These are phyloP conservation scores for Penicillium hesseltinei DNA, from an alignment of 2,329 filamentous ascomycete species.

Conservation along the genomic window DNA sequence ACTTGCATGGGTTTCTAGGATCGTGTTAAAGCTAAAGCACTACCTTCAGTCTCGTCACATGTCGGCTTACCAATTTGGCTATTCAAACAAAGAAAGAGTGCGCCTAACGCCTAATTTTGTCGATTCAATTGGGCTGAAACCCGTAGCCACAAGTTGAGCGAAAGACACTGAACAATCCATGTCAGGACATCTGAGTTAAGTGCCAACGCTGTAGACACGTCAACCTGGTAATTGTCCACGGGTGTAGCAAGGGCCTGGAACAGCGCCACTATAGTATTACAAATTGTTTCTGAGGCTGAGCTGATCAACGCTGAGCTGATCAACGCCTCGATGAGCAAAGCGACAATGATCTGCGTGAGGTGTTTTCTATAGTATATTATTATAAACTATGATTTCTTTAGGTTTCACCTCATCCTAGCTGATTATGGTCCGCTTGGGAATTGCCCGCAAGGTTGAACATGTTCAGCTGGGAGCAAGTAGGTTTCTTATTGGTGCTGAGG, in stretches of 20 bases:
- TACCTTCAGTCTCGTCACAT: neutral
- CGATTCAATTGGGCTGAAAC: neutral
- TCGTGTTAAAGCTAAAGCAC: neutral
- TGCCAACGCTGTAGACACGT: neutral
- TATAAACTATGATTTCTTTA: neutral
- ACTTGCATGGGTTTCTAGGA: slow-evolving; percentile 1
- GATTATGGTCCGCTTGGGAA: neutral
- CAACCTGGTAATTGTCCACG: neutral
- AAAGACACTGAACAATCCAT: neutral
- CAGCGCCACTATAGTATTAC: neutral
- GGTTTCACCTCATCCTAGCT: neutral
- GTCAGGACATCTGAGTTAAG: neutral
- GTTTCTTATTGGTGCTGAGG: neutral
- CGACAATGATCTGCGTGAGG: neutral
- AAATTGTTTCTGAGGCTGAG: neutral
- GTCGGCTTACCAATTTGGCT: slow-evolving; percentile 14
- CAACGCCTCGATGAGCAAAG: too few species aligned
- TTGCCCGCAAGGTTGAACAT: too few species aligned
- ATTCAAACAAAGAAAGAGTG: neutral
- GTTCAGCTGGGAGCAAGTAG: neutral
- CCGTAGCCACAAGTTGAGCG: neutral
- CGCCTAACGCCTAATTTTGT: neutral
- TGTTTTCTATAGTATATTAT: neutral
- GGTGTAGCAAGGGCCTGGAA: neutral
- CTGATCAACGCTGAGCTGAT: neutral